Percentiles rank a stretch among this genome's conserved stretches.
Evolutionary conservation across 768 basidiomycete species (phyloP).

Genomic region (Rhodotorula paludigena): DNA sequence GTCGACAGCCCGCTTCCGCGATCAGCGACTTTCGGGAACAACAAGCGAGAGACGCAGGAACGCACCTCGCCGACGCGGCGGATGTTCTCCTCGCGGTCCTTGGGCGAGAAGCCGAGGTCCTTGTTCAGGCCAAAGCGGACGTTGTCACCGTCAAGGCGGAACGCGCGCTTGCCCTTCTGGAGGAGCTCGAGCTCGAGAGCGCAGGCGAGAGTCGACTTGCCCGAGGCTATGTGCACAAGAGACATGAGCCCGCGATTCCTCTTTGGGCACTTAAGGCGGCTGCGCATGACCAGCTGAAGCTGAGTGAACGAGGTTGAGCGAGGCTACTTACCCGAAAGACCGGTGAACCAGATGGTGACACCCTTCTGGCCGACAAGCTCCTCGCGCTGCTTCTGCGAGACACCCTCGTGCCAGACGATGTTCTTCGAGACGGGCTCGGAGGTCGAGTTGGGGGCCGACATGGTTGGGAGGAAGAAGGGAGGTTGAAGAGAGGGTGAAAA

Average conservation of each 20-base stretch:
- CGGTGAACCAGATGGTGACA: slow-evolving; percentile 92
- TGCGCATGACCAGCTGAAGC: too few species aligned
- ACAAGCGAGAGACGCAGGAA: neutral
- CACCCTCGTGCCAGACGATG: slow-evolving; percentile 53
- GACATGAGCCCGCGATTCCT: too few species aligned
- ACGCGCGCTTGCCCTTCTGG: slow-evolving; percentile 75
- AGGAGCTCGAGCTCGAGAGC: slow-evolving; percentile 93
- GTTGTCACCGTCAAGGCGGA: slow-evolving; percentile 94
- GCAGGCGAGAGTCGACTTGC: slow-evolving; percentile 90
- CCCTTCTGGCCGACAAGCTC: slow-evolving; percentile 71
- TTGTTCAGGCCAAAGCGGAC: slow-evolving; percentile 94
- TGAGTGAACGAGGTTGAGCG: neutral
- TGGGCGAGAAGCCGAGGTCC: slow-evolving; percentile 88
- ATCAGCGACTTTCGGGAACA: too few species aligned
- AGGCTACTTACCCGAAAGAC: slow-evolving; percentile 57
- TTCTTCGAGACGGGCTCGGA: slow-evolving; percentile 46
- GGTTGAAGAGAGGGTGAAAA: neutral
- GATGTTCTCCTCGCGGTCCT: slow-evolving; percentile 89
- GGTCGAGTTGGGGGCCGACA: slow-evolving; percentile 4
- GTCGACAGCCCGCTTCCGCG: too few species aligned
- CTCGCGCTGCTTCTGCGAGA: slow-evolving; percentile 63
- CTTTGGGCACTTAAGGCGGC: too few species aligned
- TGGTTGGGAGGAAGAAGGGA: neutral
- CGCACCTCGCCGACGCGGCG: slow-evolving; percentile 89
- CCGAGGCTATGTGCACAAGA: slow-evolving; percentile 31